phyloP scores from a whole-genome alignment of 768 basidiomycete species.

The Trametes cubensis region DNA sequence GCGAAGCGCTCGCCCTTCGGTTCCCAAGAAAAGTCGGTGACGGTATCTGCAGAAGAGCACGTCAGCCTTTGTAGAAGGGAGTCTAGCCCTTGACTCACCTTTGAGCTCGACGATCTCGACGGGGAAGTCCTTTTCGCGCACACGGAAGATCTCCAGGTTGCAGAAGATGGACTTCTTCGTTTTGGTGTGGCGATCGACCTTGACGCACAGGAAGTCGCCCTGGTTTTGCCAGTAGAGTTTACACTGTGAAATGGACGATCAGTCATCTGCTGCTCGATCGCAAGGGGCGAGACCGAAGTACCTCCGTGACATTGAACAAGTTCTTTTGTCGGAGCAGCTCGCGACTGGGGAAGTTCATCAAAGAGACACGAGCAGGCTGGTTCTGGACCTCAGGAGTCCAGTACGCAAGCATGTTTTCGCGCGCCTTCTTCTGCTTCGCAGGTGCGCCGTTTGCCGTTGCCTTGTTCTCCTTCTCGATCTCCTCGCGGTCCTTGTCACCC shows the following conservation, averaged over 20 bases:
- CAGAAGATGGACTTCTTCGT: slow-evolving; percentile 98
- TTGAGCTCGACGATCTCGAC: slow-evolving; percentile 98
- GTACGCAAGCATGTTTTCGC: slow-evolving; percentile 93
- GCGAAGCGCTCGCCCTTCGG: slow-evolving; percentile 97
- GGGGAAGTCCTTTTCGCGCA: slow-evolving; percentile 96
- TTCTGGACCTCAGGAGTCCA: slow-evolving; percentile 98
- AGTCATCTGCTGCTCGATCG: neutral
- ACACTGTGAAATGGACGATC: slow-evolving; percentile 57
- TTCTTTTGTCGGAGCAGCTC: slow-evolving; percentile 90
- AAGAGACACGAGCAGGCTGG: slow-evolving; percentile 95
- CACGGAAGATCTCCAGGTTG: slow-evolving; percentile 96
- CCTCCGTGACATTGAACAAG: slow-evolving; percentile 96
- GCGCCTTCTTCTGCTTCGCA: slow-evolving; percentile 61
- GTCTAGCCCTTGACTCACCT: slow-evolving; percentile 49
- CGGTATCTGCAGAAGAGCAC: slow-evolving; percentile 66
- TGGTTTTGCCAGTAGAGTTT: slow-evolving; percentile 99
- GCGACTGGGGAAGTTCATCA: slow-evolving; percentile 87
- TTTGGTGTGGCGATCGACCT: slow-evolving; percentile 98
- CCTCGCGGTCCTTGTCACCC: slow-evolving; percentile 86
- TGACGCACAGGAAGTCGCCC: slow-evolving; percentile 97
- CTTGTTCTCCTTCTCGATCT: slow-evolving; percentile 52
- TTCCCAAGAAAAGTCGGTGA: slow-evolving; percentile 98
- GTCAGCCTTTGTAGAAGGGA: neutral
- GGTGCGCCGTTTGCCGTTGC: slow-evolving; percentile 31
- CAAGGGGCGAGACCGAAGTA: slow-evolving; percentile 32